Conservation (phyloP, 768 basidiomycete species). For the Pulveroboletus sp. region DNA sequence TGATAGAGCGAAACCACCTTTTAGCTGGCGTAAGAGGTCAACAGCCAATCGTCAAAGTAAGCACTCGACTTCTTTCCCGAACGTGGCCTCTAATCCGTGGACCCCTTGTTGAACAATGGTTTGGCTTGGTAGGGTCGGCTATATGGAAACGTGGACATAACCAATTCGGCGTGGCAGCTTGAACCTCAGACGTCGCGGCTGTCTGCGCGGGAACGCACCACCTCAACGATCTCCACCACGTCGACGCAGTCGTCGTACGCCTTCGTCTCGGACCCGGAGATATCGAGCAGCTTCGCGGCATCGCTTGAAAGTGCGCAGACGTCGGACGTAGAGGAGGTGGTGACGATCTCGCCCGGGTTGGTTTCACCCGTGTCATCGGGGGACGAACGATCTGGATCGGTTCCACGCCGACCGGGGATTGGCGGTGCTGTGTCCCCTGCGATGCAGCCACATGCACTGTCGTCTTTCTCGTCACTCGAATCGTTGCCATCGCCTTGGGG, state of each 20-base stretch:
- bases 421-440: conserved; percentile 57
- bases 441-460: conserved; percentile 50
- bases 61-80: conserved; percentile 14
- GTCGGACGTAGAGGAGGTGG: conserved; percentile 69
- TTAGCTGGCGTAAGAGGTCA: conserved; percentile 73
- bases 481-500: conserved; percentile 61
- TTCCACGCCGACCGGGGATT: conserved; percentile 20
- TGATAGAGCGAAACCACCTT: conserved; percentile 68
- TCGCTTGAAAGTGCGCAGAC: conserved; percentile 72
- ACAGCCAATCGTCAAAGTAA: conserved; percentile 70
- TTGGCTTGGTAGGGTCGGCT: conserved; percentile 56
- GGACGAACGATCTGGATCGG: conserved; percentile 41
- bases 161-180: conserved; percentile 75
- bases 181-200: conserved; percentile 57
- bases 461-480: conserved; percentile 79
- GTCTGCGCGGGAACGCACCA: conserved; percentile 67
- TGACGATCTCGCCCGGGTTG: conserved; percentile 51
- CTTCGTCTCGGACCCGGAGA: conserved; percentile 79
- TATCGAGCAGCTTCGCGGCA: conserved; percentile 81
- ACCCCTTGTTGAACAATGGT: not conserved
- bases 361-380: conserved; percentile 64
- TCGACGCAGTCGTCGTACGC: conserved; percentile 83
- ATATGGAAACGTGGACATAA: conserved; percentile 65
- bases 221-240: conserved; percentile 69
- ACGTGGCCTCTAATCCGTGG: not conserved